Conservation (phyloP, 108 stramenopile genomes). For the Skeletonema potamos region DNA sequence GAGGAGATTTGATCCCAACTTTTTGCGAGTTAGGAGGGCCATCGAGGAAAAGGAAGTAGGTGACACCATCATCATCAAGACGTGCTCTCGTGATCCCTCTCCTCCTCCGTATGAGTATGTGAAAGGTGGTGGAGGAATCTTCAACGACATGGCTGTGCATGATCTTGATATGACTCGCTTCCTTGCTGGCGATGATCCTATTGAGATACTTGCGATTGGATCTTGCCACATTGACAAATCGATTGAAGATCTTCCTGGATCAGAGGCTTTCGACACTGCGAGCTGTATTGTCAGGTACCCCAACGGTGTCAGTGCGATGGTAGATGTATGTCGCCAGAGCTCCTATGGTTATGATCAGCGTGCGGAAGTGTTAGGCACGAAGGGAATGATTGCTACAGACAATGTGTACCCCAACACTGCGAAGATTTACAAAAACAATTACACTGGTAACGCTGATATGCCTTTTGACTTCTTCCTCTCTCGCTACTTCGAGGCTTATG, state of each 20-base stretch:
- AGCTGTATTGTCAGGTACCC: slow-evolving; percentile 90
- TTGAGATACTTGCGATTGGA: slow-evolving; percentile 87
- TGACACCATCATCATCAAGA: slow-evolving; percentile 86
- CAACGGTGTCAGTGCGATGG: slow-evolving; percentile 85
- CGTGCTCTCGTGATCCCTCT: slow-evolving; percentile 92
- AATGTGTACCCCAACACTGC: slow-evolving; percentile 96
- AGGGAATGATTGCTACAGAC: slow-evolving; percentile 96
- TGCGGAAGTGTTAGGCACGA: slow-evolving; percentile 93
- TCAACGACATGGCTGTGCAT: slow-evolving; percentile 98
- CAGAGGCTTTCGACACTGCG: slow-evolving; percentile 94
- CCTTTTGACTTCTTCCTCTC: slow-evolving; percentile 95
- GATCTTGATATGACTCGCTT: slow-evolving; percentile 96
- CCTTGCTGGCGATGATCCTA: slow-evolving; percentile 89
- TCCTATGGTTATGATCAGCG: slow-evolving; percentile 97
- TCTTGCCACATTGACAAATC: slow-evolving; percentile 94
- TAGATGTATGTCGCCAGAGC: slow-evolving; percentile 95
- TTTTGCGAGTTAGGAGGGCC: slow-evolving; percentile 83
- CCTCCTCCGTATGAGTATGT: slow-evolving; percentile 95
- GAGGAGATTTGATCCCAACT: slow-evolving; percentile 94
- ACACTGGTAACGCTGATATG: slow-evolving; percentile 97
- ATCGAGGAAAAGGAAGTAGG: slow-evolving; percentile 87
- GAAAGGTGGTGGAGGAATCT: slow-evolving; percentile 95
- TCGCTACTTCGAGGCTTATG: slow-evolving; percentile 96
- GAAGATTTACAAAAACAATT: slow-evolving; percentile 85
- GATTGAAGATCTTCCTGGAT: slow-evolving; percentile 80